Evolutionary conservation across 1,139 yeast species (phyloP), one percentile per base, ranked within the genome.

Genomic region (Geotrichum histeridarum): DNA sequence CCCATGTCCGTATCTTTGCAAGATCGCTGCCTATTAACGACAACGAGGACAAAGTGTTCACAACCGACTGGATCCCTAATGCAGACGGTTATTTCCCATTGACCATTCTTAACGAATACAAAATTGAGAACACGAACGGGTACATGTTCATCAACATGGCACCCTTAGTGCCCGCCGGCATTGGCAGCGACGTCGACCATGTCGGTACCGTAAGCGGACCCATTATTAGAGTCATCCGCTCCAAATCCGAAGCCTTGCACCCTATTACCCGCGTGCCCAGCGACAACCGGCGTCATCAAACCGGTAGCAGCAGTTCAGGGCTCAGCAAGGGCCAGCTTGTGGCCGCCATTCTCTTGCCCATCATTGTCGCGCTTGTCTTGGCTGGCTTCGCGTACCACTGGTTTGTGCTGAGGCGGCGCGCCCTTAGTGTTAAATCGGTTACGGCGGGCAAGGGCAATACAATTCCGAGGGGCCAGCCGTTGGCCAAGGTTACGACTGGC

Each of bases 291-390:
- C 48, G 49, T 39, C 31, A 51, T 45, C 50, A 60, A 2, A 48
- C 62, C 32, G 60, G 67, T 1, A 48, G 51, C n/a, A 59, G 64
- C 32, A 60, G 67, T 5, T 59, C 65, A 1, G 61, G 64, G 2
- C 52, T 61, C 14, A 36, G 54, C 32, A 61, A 60, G 49, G 68
- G 67, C 46, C 57, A 58, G 9, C 62, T 74, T 37, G 76, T 72
- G 5, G 76, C 77, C 51, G 76, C 77, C 12, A 76, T 74, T n/a
- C 67, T 72, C n/a, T 73, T 73, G 9, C 77, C 77, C 30, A 68
- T 74, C 12, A 67, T 73, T 17, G 73, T 65, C 3, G 64, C 70
- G 22, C 55, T 60, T 14, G 41, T 63, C 1, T 22, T 56, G 18
- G 38, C 53, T 12, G 53, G 39, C 15, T 48, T 53, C 48, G 54